A percentile compares a stretch with the other conserved stretches of the same genome.
phyloP scores from a whole-genome alignment of 1,139 yeast genomes.

The Suhomyces guaymorum region DNA sequence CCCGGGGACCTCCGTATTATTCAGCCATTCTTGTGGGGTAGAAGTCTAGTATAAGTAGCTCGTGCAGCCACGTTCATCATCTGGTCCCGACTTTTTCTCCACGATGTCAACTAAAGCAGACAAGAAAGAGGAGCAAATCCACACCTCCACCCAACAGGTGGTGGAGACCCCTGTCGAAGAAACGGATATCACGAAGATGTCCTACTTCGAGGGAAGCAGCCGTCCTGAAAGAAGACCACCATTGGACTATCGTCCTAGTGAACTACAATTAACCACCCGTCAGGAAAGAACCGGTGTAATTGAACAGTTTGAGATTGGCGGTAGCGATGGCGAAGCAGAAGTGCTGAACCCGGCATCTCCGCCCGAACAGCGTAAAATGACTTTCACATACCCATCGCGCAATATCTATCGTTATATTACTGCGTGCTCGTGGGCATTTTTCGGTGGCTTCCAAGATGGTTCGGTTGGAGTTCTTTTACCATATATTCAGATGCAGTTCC shows the following conservation, averaged over 20 bases:
- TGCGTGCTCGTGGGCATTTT: slow-evolving; percentile 38
- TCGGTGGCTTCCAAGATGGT: slow-evolving; percentile 35
- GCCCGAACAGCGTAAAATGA: slow-evolving; percentile 18
- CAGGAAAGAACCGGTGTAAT: slow-evolving; percentile 1
- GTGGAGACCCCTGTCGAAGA: slow-evolving; percentile 11
- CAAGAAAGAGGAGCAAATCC: slow-evolving; percentile 3
- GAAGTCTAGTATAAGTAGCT: background rate
- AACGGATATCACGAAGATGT: slow-evolving; percentile 1
- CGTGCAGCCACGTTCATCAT: too few species aligned
- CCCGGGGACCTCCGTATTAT: background rate
- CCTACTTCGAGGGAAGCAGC: slow-evolving; percentile 6
- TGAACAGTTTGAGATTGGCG: slow-evolving; percentile 7
- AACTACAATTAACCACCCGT: slow-evolving; percentile 2
- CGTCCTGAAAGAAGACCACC: slow-evolving; percentile 12
- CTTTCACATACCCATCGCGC: slow-evolving; percentile 38
- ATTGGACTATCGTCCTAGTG: slow-evolving; percentile 14
- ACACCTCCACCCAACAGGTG: slow-evolving; percentile 3
- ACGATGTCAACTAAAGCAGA: background rate
- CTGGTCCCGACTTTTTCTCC: too few species aligned
- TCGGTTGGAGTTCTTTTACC: slow-evolving; percentile 49
- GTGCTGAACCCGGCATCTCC: background rate
- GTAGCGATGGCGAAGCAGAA: background rate
- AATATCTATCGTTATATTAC: slow-evolving; percentile 44
- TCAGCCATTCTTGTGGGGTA: background rate
- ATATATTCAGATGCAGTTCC: slow-evolving; percentile 38